Evolutionary conservation across 768 basidiomycete species (phyloP).

Genomic region (Omphalotus guepiniiformis): DNA sequence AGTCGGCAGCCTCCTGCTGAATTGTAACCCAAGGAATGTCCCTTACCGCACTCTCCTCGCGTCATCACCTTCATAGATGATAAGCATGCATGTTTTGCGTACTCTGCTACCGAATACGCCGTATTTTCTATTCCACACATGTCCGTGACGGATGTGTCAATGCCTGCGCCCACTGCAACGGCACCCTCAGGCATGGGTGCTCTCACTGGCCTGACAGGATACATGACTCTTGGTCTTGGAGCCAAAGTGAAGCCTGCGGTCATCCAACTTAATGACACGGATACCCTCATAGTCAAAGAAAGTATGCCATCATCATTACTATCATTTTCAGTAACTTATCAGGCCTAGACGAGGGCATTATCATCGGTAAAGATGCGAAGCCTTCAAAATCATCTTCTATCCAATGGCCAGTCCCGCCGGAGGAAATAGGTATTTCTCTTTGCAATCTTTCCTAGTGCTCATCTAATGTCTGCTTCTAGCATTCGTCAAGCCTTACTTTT

Average conservation of each 20-base stretch:
- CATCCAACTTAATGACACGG: conserved; percentile 50
- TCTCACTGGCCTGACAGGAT: conserved; percentile 73
- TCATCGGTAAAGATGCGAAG: conserved; percentile 59
- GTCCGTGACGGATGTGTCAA: conserved; percentile 50
- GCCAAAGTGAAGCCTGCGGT: conserved; percentile 67
- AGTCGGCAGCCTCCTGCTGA: neutral
- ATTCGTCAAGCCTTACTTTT: conserved; percentile 72
- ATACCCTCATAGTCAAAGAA: conserved; percentile 74
- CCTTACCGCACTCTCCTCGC: conserved; percentile 88
- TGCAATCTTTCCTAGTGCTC: neutral
- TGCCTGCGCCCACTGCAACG: conserved; percentile 41
- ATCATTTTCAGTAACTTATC: neutral
- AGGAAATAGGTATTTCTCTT: conserved; percentile 72
- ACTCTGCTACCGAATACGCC: conserved; percentile 74
- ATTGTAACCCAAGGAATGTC: conserved; percentile 57
- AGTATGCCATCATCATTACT: conserved; percentile 43
- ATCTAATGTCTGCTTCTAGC: conserved; percentile 32
- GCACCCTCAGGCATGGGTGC: conserved; percentile 61
- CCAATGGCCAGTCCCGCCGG: conserved; percentile 76
- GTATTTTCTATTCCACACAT: conserved; percentile 63
- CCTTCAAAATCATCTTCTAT: conserved; percentile 45
- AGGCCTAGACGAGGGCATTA: conserved; percentile 57
- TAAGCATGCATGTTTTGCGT: conserved; percentile 66
- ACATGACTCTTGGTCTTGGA: conserved; percentile 81
- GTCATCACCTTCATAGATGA: conserved; percentile 68